Percentiles rank a stretch among this genome's conserved stretches.
phyloP scores from a whole-genome alignment of 2,329 filamentous ascomycete species.

The Colletotrichum sp. region DNA sequence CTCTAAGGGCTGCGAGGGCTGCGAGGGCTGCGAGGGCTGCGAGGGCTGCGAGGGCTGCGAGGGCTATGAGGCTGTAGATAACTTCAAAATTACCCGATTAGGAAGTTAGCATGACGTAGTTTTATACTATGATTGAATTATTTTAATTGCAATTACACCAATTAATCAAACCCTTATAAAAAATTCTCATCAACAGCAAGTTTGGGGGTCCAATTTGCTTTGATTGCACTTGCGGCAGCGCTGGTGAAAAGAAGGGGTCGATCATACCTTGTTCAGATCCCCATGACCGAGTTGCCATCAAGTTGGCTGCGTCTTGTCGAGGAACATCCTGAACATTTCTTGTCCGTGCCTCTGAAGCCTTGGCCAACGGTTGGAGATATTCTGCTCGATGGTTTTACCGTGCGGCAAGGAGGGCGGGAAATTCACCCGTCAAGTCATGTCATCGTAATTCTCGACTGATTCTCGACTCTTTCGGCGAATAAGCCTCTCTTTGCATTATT shows the following conservation, averaged over 20 bases:
- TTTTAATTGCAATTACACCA: too few species aligned
- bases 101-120: too few species aligned
- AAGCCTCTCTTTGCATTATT: not conserved
- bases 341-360: not conserved
- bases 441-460: not conserved
- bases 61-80: too few species aligned
- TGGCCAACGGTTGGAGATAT: not conserved
- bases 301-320: not conserved
- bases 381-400: not conserved
- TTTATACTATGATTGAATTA: too few species aligned
- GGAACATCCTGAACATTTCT: not conserved
- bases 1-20: too few species aligned
- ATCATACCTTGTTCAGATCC: not conserved
- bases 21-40: too few species aligned
- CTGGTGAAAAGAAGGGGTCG: not conserved
- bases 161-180: too few species aligned
- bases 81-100: too few species aligned
- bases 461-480: not conserved
- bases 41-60: too few species aligned
- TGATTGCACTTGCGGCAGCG: too few species aligned
- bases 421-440: not conserved
- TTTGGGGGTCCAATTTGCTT: too few species aligned
- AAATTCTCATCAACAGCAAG: too few species aligned
- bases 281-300: not conserved
- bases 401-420: not conserved